A percentile compares a stretch with the other conserved stretches of the same genome.
These are phyloP conservation scores for Lichtheimia hyalospora DNA, from an alignment of 371 early-diverging fungal species.

Conservation along the genomic window DNA sequence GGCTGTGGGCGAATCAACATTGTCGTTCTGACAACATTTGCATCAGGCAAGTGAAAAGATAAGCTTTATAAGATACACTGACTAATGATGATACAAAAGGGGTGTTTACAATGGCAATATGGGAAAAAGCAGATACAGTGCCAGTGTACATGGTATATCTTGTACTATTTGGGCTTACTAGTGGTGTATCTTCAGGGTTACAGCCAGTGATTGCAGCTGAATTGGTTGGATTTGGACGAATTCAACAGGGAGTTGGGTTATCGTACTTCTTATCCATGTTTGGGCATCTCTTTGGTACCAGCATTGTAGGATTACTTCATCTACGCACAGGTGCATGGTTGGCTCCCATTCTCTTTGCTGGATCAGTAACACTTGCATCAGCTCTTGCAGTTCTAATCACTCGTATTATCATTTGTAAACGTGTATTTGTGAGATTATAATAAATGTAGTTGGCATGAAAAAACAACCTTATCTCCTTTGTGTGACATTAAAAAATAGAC, in stretches of 20 bases:
- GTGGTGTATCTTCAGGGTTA: slow-evolving; percentile 50
- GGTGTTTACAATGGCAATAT: slow-evolving; percentile 3
- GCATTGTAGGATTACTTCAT: slow-evolving; percentile 42
- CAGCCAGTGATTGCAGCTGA: slow-evolving; percentile 49
- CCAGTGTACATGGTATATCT: slow-evolving; percentile 40
- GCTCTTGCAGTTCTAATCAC: slow-evolving; percentile 5
- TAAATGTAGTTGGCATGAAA: too few relatives aligned
- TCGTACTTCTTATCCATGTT: slow-evolving; percentile 38
- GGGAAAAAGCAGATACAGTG: slow-evolving; percentile 11
- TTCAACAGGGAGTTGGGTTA: slow-evolving; percentile 42
- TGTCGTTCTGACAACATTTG: slow-evolving; percentile 15
- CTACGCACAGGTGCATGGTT: slow-evolving; percentile 32
- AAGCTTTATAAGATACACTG: not conserved
- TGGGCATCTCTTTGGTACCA: slow-evolving; percentile 49
- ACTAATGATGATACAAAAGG: not conserved
- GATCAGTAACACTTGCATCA: slow-evolving; percentile 33
- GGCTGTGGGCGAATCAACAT: slow-evolving; percentile 11
- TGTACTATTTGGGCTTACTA: slow-evolving; percentile 50
- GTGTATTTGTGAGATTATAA: too few relatives aligned
- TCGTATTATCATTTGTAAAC: too few relatives aligned
- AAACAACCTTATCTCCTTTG: too few relatives aligned
- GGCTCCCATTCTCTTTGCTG: slow-evolving; percentile 52
- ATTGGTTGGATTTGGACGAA: slow-evolving; percentile 43
- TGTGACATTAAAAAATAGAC: too few relatives aligned
- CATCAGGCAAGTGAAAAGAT: not conserved